These are phyloP conservation scores for apple (Malus domestica) DNA, from an alignment of 306 rosid species.

Conservation along the genomic window DNA sequence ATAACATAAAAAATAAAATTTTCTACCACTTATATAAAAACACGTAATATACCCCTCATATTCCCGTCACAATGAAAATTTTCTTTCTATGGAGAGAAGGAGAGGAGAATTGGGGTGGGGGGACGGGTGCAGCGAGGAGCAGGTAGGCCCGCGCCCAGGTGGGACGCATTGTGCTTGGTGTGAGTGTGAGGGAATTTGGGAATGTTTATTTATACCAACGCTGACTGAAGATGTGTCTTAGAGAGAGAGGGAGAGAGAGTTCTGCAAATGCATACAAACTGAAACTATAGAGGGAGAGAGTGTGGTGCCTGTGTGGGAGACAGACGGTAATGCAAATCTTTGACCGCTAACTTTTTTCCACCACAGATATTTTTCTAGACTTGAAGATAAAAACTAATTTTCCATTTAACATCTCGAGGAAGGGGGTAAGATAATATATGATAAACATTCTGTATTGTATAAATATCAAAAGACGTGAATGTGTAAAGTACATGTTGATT, in stretches of 20 bases:
- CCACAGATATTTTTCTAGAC: neutral
- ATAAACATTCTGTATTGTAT: neutral
- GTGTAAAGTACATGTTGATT: neutral
- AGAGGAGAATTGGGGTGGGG: slow-evolving; percentile 20
- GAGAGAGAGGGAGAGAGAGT: slow-evolving; percentile 17
- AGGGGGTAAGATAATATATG: slow-evolving; percentile 2
- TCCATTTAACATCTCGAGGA: slow-evolving; percentile 69
- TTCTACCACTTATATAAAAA: no score
- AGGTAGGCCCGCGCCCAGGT: slow-evolving; percentile 57
- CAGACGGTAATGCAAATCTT: slow-evolving; percentile 65
- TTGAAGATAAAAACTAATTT: neutral
- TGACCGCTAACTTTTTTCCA: slow-evolving; percentile 57
- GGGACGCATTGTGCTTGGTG: slow-evolving; percentile 58
- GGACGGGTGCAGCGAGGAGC: slow-evolving; percentile 59
- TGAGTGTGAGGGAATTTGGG: slow-evolving; percentile 54
- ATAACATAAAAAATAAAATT: no score
- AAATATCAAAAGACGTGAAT: neutral
- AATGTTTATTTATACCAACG: slow-evolving; percentile 33
- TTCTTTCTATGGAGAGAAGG: neutral
- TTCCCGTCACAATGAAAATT: no score
- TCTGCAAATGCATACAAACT: neutral
- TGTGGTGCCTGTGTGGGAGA: slow-evolving; percentile 48
- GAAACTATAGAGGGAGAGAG: neutral
- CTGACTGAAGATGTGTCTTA: neutral
- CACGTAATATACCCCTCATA: no score